phyloP scores from a whole-genome alignment of 2,329 filamentous ascomycete genomes.

The Fusarium ramigenum region DNA sequence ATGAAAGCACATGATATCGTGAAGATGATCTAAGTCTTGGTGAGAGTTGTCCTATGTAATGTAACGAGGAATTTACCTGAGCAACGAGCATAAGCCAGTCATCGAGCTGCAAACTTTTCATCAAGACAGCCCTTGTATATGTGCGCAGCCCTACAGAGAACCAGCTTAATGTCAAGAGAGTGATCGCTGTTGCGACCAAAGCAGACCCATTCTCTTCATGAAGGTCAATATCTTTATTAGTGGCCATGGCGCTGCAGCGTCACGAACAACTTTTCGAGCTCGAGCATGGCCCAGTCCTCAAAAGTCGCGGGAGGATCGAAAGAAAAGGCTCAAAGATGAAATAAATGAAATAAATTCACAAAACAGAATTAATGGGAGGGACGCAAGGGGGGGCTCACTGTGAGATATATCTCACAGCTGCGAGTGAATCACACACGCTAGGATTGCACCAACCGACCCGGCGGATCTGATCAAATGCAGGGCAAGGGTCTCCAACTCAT shows the following conservation, averaged over 20 bases:
- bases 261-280: constrained; percentile 23
- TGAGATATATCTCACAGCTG: constrained; percentile 35
- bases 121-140: constrained; percentile 56
- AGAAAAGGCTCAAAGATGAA: not conserved
- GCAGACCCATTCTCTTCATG: constrained; percentile 52
- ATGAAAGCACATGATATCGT: constrained; percentile 59
- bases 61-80: constrained; percentile 49
- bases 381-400: constrained; percentile 10
- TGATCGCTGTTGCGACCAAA: constrained; percentile 49
- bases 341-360: not conserved
- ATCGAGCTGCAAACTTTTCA: constrained; percentile 58
- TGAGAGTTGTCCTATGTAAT: not conserved
- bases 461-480: constrained; percentile 15
- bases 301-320: not conserved
- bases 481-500: constrained; percentile 14
- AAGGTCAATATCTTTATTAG: constrained; percentile 45
- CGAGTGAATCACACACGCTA: constrained; percentile 12
- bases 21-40: constrained; percentile 52
- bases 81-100: constrained; percentile 64
- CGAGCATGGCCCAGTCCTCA: constrained; percentile 32
- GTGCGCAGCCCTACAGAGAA: constrained; percentile 54
- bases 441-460: constrained; percentile 8
- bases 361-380: not conserved
- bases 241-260: constrained; percentile 45
- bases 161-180: constrained; percentile 54